phyloP scores from a whole-genome alignment of 2,329 filamentous ascomycete species.

The Ophiostoma montium region DNA sequence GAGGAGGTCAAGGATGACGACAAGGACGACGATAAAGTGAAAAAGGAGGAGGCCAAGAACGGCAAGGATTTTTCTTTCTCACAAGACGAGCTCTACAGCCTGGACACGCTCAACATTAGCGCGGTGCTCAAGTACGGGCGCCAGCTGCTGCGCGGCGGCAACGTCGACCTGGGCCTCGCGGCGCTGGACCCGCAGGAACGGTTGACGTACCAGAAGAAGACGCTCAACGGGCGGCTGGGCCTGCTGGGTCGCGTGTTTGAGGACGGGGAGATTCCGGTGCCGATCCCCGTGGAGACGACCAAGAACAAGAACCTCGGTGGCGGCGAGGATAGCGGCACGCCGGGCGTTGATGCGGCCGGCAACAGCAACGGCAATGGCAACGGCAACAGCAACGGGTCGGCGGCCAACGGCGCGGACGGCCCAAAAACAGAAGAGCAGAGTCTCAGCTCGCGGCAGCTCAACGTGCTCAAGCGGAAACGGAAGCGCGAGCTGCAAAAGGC shows the following conservation, averaged over 20 bases:
- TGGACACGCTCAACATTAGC: conserved; percentile 63
- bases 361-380: conserved; percentile 11
- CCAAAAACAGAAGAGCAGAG: conserved; percentile 40
- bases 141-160: conserved; percentile 69
- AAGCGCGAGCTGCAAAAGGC: conserved; percentile 83
- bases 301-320: conserved; percentile 25
- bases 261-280: conserved; percentile 61
- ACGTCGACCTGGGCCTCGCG: conserved; percentile 73
- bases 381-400: not conserved
- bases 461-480: conserved; percentile 84
- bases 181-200: conserved; percentile 69
- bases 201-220: conserved; percentile 80
- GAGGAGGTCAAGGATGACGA: conserved; percentile 16
- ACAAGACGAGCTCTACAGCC: conserved; percentile 50
- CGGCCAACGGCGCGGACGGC: conserved; percentile 9
- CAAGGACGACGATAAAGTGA: conserved; percentile 31
- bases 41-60: conserved; percentile 25
- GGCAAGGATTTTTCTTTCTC: conserved; percentile 28
- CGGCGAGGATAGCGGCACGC: conserved; percentile 2
- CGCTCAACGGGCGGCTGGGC: conserved; percentile 65
- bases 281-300: conserved; percentile 45
- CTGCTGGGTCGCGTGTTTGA: conserved; percentile 73
- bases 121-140: conserved; percentile 73
- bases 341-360: conserved; percentile 29
- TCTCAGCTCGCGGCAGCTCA: conserved; percentile 84